A percentile compares a stretch with the other conserved stretches of the same genome.
These are phyloP conservation scores for Strobilomyces dryophilus DNA, from an alignment of 768 basidiomycete species.

Conservation along the genomic window DNA sequence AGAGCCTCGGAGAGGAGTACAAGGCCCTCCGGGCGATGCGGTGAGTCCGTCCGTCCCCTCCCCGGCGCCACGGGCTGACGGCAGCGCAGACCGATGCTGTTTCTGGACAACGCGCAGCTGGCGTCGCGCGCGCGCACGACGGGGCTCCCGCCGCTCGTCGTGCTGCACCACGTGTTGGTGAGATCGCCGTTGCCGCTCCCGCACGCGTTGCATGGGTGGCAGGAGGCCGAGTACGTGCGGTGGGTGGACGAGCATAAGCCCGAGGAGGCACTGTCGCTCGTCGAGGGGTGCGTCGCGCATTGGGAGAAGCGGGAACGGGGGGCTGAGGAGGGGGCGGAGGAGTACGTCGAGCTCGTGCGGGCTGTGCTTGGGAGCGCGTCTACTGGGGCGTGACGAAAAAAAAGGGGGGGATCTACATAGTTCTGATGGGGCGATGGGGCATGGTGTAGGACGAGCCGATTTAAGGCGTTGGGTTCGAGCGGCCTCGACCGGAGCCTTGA, in stretches of 20 bases:
- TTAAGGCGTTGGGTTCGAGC: too few species aligned
- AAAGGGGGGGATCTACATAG: too few species aligned
- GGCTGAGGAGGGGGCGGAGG: constrained; percentile 37
- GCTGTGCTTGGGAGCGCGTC: constrained; percentile 47
- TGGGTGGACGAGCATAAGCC: constrained; percentile 92
- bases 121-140: constrained; percentile 61
- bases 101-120: constrained; percentile 75
- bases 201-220: constrained; percentile 89
- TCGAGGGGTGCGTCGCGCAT: constrained; percentile 73
- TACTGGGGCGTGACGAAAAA: too few species aligned
- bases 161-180: constrained; percentile 90
- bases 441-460: too few species aligned
- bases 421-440: too few species aligned
- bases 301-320: constrained; percentile 75
- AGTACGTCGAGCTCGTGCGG: constrained; percentile 66
- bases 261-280: constrained; percentile 72
- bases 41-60: constrained; percentile 37
- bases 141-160: constrained; percentile 81
- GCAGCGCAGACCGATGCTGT: constrained; percentile 69
- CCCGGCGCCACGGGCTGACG: not conserved
- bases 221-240: constrained; percentile 91
- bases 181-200: constrained; percentile 84
- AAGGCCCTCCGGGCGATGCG: constrained; percentile 80
- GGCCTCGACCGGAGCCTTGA: too few species aligned
- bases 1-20: constrained; percentile 84